Conservation (phyloP, 495 filamentous ascomycete species). For the Talaromyces nanjingensis region DNA sequence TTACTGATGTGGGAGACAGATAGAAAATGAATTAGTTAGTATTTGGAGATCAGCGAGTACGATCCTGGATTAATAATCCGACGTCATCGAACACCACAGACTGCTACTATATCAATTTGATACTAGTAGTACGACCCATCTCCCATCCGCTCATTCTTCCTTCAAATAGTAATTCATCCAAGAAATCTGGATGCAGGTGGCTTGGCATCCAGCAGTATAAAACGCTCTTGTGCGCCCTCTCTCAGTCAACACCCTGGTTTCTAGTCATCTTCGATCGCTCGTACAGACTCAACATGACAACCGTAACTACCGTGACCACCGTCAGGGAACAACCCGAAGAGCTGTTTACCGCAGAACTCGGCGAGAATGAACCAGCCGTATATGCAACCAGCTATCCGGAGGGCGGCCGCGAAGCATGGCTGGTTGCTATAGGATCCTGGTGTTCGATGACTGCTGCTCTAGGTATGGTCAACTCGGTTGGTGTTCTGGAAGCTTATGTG, state of each 20-base stretch:
- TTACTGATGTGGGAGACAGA: not conserved
- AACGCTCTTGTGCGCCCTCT: not conserved
- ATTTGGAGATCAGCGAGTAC: not conserved
- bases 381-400: conserved; percentile 45
- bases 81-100: not conserved
- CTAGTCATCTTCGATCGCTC: not conserved
- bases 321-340: not conserved
- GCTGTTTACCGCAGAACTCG: not conserved
- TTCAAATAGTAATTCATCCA: too few species aligned
- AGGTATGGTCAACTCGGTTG: conserved; percentile 63
- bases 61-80: not conserved
- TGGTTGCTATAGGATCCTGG: conserved; percentile 58
- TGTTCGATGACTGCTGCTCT: conserved; percentile 55
- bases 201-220: not conserved
- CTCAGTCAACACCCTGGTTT: not conserved
- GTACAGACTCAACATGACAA: not conserved
- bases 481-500: conserved; percentile 55
- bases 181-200: too few species aligned
- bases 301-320: not conserved
- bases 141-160: too few species aligned
- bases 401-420: conserved; percentile 59
- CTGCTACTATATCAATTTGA: too few species aligned
- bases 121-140: too few species aligned
- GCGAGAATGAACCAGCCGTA: not conserved
- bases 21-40: not conserved